Percentiles rank a stretch among this genome's conserved stretches.
Evolutionary conservation across 306 rosid species (phyloP).

Genomic region (Fragaria ananassa): DNA sequence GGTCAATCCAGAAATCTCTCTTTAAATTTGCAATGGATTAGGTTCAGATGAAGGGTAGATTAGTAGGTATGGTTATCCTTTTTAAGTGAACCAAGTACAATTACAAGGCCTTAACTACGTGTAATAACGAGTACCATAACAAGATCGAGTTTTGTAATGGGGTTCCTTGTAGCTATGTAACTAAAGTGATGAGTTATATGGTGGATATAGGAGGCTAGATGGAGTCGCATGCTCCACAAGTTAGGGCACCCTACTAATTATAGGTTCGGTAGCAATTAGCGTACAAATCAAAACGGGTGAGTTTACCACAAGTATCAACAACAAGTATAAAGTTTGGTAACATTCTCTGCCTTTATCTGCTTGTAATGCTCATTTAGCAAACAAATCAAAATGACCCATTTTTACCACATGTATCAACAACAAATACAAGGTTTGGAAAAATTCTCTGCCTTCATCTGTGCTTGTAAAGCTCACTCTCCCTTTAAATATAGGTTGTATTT

Average conservation of each 20-base stretch:
- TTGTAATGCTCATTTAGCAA: no score
- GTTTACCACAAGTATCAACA: neutral
- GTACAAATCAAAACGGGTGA: neutral
- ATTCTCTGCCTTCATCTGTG: no score
- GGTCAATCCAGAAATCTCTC: conserved; percentile 4
- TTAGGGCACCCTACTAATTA: neutral
- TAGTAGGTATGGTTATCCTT: neutral
- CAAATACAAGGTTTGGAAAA: no score
- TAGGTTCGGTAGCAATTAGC: neutral
- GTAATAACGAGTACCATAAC: neutral
- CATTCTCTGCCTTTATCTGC: no score
- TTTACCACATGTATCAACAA: no score
- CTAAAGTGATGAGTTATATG: neutral
- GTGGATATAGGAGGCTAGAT: neutral
- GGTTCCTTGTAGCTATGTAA: neutral
- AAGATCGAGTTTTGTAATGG: neutral
- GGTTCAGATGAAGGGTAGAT: neutral
- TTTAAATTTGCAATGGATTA: neutral
- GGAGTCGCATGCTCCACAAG: neutral
- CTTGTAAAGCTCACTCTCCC: no score
- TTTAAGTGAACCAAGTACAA: neutral
- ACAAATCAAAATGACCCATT: no score
- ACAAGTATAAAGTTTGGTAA: no score
- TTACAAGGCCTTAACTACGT: neutral
- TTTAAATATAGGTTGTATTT: no score